These are phyloP conservation scores for Leccinum griseonigrum DNA, from an alignment of 1,284 basidiomycete genomes.

Conservation along the genomic window DNA sequence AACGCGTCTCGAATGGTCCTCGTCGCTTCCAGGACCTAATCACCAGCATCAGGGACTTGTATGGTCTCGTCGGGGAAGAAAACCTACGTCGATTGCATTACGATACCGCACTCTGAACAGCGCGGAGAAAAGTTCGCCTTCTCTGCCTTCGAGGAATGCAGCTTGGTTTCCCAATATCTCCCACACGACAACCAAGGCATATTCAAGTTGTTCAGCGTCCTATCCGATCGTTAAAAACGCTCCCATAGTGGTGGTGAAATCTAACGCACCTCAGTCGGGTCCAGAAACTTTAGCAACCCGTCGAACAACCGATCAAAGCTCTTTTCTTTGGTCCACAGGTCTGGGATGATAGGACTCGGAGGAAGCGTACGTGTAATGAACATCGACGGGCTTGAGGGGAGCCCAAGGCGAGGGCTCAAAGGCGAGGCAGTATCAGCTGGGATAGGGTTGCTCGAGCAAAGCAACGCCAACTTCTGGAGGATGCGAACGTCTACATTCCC, in stretches of 20 bases:
- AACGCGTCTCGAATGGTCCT: slow-evolving; percentile 74
- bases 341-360: slow-evolving; percentile 38
- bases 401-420: slow-evolving; percentile 39
- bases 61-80: slow-evolving; percentile 1
- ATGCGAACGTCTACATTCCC: slow-evolving; percentile 48
- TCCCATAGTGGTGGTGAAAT: background rate
- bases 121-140: slow-evolving; percentile 64
- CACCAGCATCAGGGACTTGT: slow-evolving; percentile 11
- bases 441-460: slow-evolving; percentile 60
- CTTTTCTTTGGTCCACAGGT: slow-evolving; percentile 66
- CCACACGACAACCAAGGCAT: slow-evolving; percentile 73
- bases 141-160: slow-evolving; percentile 66
- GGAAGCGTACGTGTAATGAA: slow-evolving; percentile 42
- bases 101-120: slow-evolving; percentile 65
- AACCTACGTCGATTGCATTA: slow-evolving; percentile 61
- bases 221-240: slow-evolving; percentile 30
- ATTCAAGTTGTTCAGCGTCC: slow-evolving; percentile 63
- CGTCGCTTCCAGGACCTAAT: slow-evolving; percentile 74
- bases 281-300: slow-evolving; percentile 58
- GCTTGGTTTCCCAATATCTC: slow-evolving; percentile 71
- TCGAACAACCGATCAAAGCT: slow-evolving; percentile 65
- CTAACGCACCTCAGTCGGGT: slow-evolving; percentile 50
- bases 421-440: slow-evolving; percentile 42
- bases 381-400: slow-evolving; percentile 50
- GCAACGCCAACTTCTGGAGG: slow-evolving; percentile 59